Evolutionary conservation across 305 asterid genomes (phyloP).

Genomic region (Fraxinus nigra): DNA sequence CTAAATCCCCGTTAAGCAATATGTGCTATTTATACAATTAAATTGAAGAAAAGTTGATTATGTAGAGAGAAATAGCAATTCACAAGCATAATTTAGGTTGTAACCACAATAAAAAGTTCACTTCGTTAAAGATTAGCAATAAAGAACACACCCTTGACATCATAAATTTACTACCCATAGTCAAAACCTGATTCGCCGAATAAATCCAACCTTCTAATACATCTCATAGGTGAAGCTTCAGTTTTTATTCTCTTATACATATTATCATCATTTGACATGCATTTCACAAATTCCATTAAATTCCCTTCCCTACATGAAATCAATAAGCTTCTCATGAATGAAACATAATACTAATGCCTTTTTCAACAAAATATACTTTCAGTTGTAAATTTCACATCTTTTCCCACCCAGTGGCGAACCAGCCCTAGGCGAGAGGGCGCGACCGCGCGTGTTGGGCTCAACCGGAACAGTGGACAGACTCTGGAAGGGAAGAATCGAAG

Average conservation of each 20-base stretch:
- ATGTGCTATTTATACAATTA: slow-evolving; percentile 23
- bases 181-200: background rate
- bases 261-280: background rate
- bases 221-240: slow-evolving; percentile 1
- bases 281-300: background rate
- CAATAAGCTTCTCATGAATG: background rate
- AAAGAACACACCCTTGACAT: background rate
- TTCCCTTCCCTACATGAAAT: background rate
- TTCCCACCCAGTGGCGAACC: background rate
- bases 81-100: background rate
- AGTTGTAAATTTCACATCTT: background rate
- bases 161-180: slow-evolving; percentile 1
- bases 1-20: background rate
- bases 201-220: background rate
- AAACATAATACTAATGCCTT: background rate
- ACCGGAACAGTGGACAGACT: too few species aligned
- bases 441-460: too few species aligned
- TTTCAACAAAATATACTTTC: background rate
- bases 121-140: background rate
- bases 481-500: too few species aligned
- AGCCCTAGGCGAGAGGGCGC: too few species aligned
- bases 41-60: background rate
- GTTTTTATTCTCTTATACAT: background rate
- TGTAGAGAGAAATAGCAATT: background rate
- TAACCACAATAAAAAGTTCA: background rate